These are phyloP conservation scores for Tuber brumale DNA, from an alignment of 495 filamentous ascomycete species.

Conservation along the genomic window DNA sequence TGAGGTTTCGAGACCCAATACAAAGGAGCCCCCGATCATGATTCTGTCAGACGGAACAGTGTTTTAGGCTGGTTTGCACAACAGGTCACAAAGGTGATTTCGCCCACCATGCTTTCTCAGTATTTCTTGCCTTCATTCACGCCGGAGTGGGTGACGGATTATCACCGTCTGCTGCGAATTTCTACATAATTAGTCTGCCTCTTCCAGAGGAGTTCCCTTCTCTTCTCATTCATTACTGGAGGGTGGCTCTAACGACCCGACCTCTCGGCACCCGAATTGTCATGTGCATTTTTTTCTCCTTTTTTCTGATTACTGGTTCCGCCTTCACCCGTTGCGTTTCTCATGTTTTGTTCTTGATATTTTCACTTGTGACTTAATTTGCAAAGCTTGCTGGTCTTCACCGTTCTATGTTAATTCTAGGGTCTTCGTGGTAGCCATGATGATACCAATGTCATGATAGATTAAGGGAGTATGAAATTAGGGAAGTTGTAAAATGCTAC, in stretches of 20 bases:
- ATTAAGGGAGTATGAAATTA: neutral
- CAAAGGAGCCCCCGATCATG: conserved; percentile 92
- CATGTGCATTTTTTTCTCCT: neutral
- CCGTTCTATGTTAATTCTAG: neutral
- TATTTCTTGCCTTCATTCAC: neutral
- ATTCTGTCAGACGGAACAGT: conserved; percentile 95
- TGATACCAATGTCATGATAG: neutral
- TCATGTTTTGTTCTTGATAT: neutral
- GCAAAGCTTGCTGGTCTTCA: neutral
- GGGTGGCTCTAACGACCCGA: neutral
- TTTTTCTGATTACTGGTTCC: neutral
- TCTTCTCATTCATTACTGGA: neutral
- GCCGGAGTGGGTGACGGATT: neutral
- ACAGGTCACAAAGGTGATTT: neutral
- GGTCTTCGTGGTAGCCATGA: neutral
- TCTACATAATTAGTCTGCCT: neutral
- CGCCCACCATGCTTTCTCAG: neutral
- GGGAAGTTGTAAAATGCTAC: neutral
- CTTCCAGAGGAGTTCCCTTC: neutral
- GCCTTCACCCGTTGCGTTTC: neutral
- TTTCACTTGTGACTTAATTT: neutral
- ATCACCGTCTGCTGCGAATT: neutral
- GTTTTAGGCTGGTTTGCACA: conserved; percentile 53
- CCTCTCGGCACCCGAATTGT: neutral
- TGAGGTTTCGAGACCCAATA: conserved; percentile 90